These are phyloP conservation scores for Syzygium syzygioides DNA, from an alignment of 441 rosid species.

Conservation along the genomic window DNA sequence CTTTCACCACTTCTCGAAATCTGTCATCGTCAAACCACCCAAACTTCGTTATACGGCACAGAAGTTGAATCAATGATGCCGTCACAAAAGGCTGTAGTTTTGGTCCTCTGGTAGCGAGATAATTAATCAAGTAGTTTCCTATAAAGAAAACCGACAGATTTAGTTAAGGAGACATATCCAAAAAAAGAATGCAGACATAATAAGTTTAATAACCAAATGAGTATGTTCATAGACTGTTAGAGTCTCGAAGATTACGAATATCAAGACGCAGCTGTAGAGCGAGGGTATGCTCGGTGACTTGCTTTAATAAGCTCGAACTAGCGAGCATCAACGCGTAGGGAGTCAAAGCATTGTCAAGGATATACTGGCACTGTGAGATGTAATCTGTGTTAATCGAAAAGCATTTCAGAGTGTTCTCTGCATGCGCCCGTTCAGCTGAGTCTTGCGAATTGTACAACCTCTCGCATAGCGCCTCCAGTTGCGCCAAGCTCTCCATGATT, in stretches of 20 bases:
- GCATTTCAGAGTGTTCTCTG: conserved; percentile 90
- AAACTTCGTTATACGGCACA: conserved; percentile 91
- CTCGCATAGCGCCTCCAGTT: conserved; percentile 95
- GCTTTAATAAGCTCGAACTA: conserved; percentile 94
- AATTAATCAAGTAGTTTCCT: conserved; percentile 82
- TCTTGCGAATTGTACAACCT: conserved; percentile 94
- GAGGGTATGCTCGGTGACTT: conserved; percentile 95
- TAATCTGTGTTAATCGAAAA: conserved; percentile 87
- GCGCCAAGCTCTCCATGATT: conserved; percentile 89
- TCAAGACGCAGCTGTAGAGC: conserved; percentile 87
- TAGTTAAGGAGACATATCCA: background rate
- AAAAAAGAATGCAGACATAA: conserved; percentile 1
- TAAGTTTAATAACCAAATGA: background rate
- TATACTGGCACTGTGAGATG: conserved; percentile 95
- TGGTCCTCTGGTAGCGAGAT: conserved; percentile 93
- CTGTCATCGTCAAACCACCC: conserved; percentile 99
- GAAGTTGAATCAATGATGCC: conserved; percentile 79
- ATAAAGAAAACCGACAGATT: background rate
- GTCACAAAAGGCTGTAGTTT: conserved; percentile 78
- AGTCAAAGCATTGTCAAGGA: conserved; percentile 93
- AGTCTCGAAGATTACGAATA: conserved; percentile 50
- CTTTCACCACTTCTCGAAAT: conserved; percentile 86
- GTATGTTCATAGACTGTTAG: background rate
- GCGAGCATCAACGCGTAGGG: conserved; percentile 99
- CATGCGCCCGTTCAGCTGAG: conserved; percentile 86